phyloP scores from a whole-genome alignment of 1,139 yeast genomes.

The Nakaseomyces delphensis region DNA sequence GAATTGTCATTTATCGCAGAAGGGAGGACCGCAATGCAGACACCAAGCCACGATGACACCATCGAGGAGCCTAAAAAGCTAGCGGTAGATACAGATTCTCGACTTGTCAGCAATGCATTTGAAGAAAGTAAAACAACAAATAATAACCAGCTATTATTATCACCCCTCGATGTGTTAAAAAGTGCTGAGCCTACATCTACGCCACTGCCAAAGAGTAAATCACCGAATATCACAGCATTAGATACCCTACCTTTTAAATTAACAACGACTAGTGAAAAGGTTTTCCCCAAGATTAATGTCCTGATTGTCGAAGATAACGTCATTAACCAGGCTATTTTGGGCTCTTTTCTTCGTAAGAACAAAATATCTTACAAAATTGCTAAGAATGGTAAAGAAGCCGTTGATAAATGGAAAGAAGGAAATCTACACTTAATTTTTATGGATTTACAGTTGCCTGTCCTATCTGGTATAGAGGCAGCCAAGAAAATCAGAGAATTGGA shows the following conservation, averaged over 20 bases:
- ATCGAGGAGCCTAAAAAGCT: background rate
- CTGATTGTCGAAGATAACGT: conserved; percentile 93
- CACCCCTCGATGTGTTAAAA: conserved; percentile 3
- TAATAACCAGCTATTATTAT: background rate
- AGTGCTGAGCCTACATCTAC: conserved; percentile 7
- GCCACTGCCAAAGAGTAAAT: conserved; percentile 7
- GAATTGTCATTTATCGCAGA: background rate
- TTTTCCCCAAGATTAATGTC: conserved; percentile 73
- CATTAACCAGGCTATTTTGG: conserved; percentile 86
- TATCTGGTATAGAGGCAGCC: conserved; percentile 90
- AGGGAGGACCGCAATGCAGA: background rate
- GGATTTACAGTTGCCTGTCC: conserved; percentile 92
- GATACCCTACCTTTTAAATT: conserved; percentile 7
- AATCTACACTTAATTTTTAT: conserved; percentile 86
- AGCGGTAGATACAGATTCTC: background rate
- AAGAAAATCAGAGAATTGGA: conserved; percentile 81
- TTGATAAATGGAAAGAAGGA: conserved; percentile 85
- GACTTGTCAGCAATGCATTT: background rate
- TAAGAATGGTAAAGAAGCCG: conserved; percentile 84
- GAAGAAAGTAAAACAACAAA: background rate
- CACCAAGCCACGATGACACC: background rate
- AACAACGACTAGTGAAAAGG: conserved; percentile 23
- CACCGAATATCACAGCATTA: conserved; percentile 9
- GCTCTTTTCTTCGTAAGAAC: conserved; percentile 81
- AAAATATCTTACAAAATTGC: conserved; percentile 81